Conservation (phyloP, 1,284 basidiomycete genomes). For the Pseudozyma sp. region DNA sequence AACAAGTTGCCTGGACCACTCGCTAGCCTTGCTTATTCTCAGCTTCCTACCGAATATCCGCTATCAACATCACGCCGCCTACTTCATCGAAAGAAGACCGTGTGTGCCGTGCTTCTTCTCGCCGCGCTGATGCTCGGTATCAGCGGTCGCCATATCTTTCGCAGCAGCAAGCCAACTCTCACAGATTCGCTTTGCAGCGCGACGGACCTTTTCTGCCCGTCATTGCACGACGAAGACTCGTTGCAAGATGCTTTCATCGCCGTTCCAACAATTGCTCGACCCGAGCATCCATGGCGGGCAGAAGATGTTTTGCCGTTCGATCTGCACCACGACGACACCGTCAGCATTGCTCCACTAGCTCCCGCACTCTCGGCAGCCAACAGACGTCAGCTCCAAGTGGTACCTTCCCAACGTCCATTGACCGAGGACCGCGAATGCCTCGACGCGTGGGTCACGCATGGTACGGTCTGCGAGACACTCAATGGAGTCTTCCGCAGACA, state of each 20-base stretch:
- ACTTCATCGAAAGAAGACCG: slow-evolving; percentile 9
- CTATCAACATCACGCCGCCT: not conserved
- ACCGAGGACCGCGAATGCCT: slow-evolving; percentile 26
- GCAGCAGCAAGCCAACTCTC: not conserved
- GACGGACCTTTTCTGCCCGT: not conserved
- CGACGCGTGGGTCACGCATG: slow-evolving; percentile 32
- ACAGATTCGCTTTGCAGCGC: not conserved
- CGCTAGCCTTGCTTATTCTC: slow-evolving; percentile 9
- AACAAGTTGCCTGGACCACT: slow-evolving; percentile 12
- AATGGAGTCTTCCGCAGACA: slow-evolving; percentile 14
- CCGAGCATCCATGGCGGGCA: slow-evolving; percentile 8
- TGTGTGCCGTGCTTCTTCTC: slow-evolving; percentile 14
- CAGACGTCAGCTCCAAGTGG: slow-evolving; percentile 21
- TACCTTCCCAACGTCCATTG: slow-evolving; percentile 26
- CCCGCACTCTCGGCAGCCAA: slow-evolving; percentile 19
- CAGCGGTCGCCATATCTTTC: slow-evolving; percentile 8
- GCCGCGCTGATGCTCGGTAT: slow-evolving; percentile 30
- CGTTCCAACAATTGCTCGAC: slow-evolving; percentile 25
- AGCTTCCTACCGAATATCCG: slow-evolving; percentile 8
- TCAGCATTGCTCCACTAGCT: not conserved
- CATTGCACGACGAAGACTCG: slow-evolving; percentile 37
- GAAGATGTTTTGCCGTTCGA: slow-evolving; percentile 29
- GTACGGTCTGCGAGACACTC: slow-evolving; percentile 26
- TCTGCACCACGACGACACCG: slow-evolving; percentile 26
- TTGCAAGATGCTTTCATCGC: slow-evolving; percentile 24